Evolutionary conservation across 208 protist species (phyloP), one percentile per base, ranked within the genome.

Genomic region (Crithidia sp.): DNA sequence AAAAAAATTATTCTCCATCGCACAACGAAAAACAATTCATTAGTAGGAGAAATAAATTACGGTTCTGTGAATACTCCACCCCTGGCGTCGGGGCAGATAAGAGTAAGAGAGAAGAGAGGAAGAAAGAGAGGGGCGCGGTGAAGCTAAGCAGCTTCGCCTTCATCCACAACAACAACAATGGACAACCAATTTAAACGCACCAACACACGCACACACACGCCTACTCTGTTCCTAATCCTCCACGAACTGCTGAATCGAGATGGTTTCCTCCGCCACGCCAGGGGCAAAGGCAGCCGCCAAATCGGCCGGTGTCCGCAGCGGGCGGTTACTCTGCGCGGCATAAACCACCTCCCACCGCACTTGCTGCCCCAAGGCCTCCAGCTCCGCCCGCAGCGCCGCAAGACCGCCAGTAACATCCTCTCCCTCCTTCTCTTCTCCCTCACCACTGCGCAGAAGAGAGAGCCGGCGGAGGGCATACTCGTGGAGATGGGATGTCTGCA

Each of bases 161-260:
- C 28, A 28, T 28, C 28, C 9, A 19, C 40, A 62, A 36, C 4
- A 9, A 50, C 45, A 58, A 65, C 6, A 50, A 19, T 45, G 37
- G 63, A 58, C 45, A 70, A 69, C 67, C 6, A 61, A 47, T 7
- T 57, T 7, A 60, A 47, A 72, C 60, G 36, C 45, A 13, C 9
- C 12, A 14, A 43, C 39, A 62, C 39, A 62, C 28, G 40, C 39
- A 62, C 39, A 62, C 19, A 74, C 49, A 52, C 17, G 17, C 17
- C 28, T 47, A n/a, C 14, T 16, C 7, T 13, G 2, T 16, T 9
- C 39, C 57, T 61, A 75, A 41, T 85, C 76, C 36, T 83, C 69
- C 4, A 96, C 63, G 50, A 85, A 87, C 76, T 96, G 92, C 79
- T 96, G 92, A 49, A 96, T 41, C 13, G 88, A 76, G 5, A 96